Evolutionary conservation across 441 rosid species (phyloP).

Genomic region (Euphorbia celastroides): DNA sequence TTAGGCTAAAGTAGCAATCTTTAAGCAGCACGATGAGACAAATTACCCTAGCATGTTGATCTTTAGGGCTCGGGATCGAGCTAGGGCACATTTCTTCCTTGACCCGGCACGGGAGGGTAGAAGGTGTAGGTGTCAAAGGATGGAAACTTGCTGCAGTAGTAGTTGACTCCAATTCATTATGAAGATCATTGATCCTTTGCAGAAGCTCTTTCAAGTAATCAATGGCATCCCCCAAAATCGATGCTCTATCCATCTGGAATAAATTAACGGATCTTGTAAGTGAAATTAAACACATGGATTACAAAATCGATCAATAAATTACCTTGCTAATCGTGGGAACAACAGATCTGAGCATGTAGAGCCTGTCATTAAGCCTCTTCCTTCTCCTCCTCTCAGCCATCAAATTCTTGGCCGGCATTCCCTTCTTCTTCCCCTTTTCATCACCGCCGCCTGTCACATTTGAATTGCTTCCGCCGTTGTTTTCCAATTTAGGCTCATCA

Average conservation of each 20-base stretch:
- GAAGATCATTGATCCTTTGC: constrained; percentile 58
- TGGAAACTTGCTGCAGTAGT: constrained; percentile 39
- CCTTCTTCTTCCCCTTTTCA: constrained; percentile 49
- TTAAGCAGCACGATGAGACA: neutral
- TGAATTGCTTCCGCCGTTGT: neutral
- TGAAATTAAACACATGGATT: neutral
- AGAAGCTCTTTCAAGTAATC: constrained; percentile 62
- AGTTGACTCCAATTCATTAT: constrained; percentile 53
- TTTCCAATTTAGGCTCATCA: no score
- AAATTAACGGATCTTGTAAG: no score
- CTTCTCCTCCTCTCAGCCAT: constrained; percentile 63
- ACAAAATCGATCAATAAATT: constrained; percentile 2
- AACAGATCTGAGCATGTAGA: constrained; percentile 54
- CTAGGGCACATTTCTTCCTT: constrained; percentile 49
- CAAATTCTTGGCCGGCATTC: constrained; percentile 52
- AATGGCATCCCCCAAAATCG: constrained; percentile 64
- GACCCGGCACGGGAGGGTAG: constrained; percentile 43
- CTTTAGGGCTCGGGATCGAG: constrained; percentile 47
- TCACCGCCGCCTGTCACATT: constrained; percentile 22
- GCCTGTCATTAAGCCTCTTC: constrained; percentile 59
- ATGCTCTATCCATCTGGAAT: constrained; percentile 57
- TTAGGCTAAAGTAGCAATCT: neutral
- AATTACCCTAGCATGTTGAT: constrained; percentile 52
- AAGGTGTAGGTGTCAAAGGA: constrained; percentile 53
- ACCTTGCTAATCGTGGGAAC: constrained; percentile 66